Conservation (phyloP, 2,329 filamentous ascomycete species). For the Simplicillium aogashimaense region DNA sequence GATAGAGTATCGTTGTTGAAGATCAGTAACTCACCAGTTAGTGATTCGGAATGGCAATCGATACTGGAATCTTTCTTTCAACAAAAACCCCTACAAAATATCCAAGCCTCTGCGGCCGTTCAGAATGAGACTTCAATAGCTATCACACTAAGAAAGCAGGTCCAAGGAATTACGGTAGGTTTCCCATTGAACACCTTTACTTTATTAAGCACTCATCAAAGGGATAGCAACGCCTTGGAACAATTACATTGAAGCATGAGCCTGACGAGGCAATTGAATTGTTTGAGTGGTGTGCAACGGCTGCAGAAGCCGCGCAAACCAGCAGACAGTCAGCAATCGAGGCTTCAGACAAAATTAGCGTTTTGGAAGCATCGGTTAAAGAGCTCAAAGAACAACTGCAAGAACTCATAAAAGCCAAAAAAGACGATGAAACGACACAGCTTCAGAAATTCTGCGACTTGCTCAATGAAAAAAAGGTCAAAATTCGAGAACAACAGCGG, state of each 20-base stretch:
- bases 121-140: constrained; percentile 40
- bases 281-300: constrained; percentile 60
- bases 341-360: constrained; percentile 28
- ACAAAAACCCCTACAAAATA: constrained; percentile 36
- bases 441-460: constrained; percentile 61
- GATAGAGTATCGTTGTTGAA: constrained; percentile 41
- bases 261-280: constrained; percentile 50
- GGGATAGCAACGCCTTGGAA: constrained; percentile 58
- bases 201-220: constrained; percentile 6
- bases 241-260: constrained; percentile 45
- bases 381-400: constrained; percentile 54
- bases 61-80: constrained; percentile 50
- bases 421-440: constrained; percentile 54
- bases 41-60: constrained; percentile 55
- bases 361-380: constrained; percentile 44
- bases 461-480: constrained; percentile 71
- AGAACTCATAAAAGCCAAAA: constrained; percentile 56
- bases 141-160: constrained; percentile 54
- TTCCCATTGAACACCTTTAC: constrained; percentile 2
- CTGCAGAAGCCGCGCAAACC: constrained; percentile 36
- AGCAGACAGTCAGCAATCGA: constrained; percentile 32
- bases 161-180: constrained; percentile 59
- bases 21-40: constrained; percentile 41
- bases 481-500: constrained; percentile 64
- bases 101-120: constrained; percentile 52